Base-by-base conservation (phyloP, 768 basidiomycete species). In the Melanogaster broomeanus region DNA sequence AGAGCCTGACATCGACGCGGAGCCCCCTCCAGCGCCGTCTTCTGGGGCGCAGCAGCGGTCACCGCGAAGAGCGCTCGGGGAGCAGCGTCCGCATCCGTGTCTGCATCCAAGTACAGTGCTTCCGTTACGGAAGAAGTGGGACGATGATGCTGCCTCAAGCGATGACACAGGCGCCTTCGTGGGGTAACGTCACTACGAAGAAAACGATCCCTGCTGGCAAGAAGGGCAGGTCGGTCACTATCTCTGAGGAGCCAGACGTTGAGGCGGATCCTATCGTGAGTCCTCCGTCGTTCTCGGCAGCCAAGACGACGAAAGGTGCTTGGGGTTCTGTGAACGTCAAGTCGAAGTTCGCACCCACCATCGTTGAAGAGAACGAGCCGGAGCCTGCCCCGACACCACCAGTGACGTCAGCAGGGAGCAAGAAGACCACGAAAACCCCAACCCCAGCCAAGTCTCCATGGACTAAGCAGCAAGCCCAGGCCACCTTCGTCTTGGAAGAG, bases 211-310 rank as follows among this genome's bases (percentile, higher is more conserved):
- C 52, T 39, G 37, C 45, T 4, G 19, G 45, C 31, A 68, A 64
- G 45, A 66, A 58, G 48, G 53, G 62, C 15, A 67, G 61, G 49
- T 52, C 50, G 19, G 68, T 65, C 43, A 68, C 52, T 16, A 58
- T 68, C 12, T 48, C 42, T 24, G 66, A 68, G 42, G 66, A 66
- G 28, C 49, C 54, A 0, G 61, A 70, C 12, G 57, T 57, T 7
- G 68, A 68, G 6, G 62, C 59, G 11, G 67, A 63, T 30, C 57
- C 55, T 0, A 59, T 61, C 22, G 21, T 54, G 10, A 19, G 60
- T 28, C 52, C 57, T 1, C 41, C 54, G 7, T 41, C 61, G 7
- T 42, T 57, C n/a, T 48, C n/a, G 27, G 63, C 52, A 16, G 9
- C 55, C 1, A 53, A 53, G 48, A 34, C 37, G 19, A 49, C 42